A percentile compares a stretch with the other conserved stretches of the same genome.
These are phyloP conservation scores for Zymoseptoria crescenta DNA, from an alignment of 2,329 filamentous ascomycete species.

Conservation along the genomic window DNA sequence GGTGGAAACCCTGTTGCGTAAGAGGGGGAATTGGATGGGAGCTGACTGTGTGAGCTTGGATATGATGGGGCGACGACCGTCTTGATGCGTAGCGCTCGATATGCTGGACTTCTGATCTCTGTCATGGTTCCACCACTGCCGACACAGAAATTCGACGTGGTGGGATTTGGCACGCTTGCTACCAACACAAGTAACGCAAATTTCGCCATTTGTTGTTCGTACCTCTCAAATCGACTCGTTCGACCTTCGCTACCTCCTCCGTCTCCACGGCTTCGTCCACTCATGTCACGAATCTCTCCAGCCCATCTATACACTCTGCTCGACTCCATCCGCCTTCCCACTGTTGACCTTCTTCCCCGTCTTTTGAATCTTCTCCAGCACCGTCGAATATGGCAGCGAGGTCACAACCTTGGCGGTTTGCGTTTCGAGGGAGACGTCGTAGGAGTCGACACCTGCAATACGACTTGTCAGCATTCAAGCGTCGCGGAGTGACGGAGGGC, in stretches of 20 bases:
- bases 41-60: no score
- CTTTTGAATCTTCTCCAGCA: conserved; percentile 85
- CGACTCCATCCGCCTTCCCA: conserved; percentile 60
- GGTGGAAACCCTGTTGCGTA: background rate
- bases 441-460: conserved; percentile 69
- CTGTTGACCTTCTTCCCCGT: conserved; percentile 87
- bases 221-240: no score
- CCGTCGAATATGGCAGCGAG: conserved; percentile 66
- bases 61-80: no score
- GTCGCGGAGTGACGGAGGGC: background rate
- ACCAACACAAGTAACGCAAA: no score
- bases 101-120: no score
- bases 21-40: background rate
- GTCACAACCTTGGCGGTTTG: conserved; percentile 75
- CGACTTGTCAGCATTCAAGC: background rate
- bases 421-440: conserved; percentile 77
- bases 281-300: background rate
- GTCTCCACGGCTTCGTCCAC: no score
- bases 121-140: no score
- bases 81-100: no score
- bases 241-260: no score
- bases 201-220: no score
- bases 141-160: no score
- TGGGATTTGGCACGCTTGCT: no score
- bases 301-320: conserved; percentile 12